These are phyloP conservation scores for Cunninghamia lanceolata DNA, from an alignment of 75 land plant genomes.

Conservation along the genomic window DNA sequence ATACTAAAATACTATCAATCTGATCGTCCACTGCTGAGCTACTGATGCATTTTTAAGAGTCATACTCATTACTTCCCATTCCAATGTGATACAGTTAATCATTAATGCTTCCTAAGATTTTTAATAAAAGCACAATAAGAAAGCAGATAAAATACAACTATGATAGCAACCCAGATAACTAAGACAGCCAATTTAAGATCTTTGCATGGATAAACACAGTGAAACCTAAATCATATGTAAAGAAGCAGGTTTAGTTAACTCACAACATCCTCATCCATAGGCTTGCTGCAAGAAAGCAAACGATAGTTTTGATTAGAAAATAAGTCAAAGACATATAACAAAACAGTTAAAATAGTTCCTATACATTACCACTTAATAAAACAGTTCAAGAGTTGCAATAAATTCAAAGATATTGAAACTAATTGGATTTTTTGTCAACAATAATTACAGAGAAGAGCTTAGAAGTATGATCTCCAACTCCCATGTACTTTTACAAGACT, in stretches of 20 bases:
- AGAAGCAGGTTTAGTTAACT: neutral
- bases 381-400: neutral
- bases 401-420: neutral
- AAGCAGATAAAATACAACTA: neutral
- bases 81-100: too few relatives aligned
- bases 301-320: neutral
- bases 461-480: neutral
- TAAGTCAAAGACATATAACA: neutral
- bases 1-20: too few relatives aligned
- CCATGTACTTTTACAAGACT: neutral
- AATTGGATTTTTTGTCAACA: too few relatives aligned
- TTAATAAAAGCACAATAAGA: too few relatives aligned
- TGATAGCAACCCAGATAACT: neutral
- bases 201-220: neutral
- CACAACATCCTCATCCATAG: conserved; percentile 1
- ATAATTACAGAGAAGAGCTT: neutral
- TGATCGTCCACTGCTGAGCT: too few relatives aligned
- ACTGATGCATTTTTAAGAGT: too few relatives aligned
- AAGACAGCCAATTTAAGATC: neutral
- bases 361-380: neutral
- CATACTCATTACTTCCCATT: too few relatives aligned
- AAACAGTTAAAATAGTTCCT: neutral
- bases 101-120: too few relatives aligned
- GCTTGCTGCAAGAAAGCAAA: conserved; percentile 3
- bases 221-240: neutral